Evolutionary conservation across 306 rosid species (phyloP).

Genomic region (Vicia sativa): DNA sequence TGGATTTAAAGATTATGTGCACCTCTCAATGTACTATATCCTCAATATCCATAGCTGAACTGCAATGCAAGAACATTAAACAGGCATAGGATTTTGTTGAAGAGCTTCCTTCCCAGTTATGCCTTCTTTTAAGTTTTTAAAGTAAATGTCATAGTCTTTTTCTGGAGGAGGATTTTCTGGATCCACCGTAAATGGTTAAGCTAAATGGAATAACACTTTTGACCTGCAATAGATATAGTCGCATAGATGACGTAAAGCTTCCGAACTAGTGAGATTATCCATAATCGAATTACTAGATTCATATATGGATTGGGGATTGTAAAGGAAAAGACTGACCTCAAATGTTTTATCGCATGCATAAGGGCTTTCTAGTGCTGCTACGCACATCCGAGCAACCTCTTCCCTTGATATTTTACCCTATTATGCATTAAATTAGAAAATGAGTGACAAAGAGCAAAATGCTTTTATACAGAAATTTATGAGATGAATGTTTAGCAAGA

Average conservation of each 20-base stretch:
- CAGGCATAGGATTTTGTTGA: slow-evolving; percentile 60
- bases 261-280: slow-evolving; percentile 28
- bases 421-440: slow-evolving; percentile 22
- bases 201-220: slow-evolving; percentile 87
- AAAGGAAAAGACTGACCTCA: slow-evolving; percentile 58
- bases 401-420: slow-evolving; percentile 95
- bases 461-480: background rate
- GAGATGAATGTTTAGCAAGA: slow-evolving; percentile 15
- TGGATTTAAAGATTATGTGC: slow-evolving; percentile 21
- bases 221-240: slow-evolving; percentile 55
- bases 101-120: slow-evolving; percentile 84
- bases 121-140: slow-evolving; percentile 72
- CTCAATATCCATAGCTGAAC: slow-evolving; percentile 31
- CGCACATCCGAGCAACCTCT: slow-evolving; percentile 80
- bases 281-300: slow-evolving; percentile 25
- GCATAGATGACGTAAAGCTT: slow-evolving; percentile 7
- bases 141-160: slow-evolving; percentile 72
- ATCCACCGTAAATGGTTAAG: slow-evolving; percentile 80
- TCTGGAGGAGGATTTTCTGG: slow-evolving; percentile 85
- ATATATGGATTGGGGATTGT: background rate
- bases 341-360: slow-evolving; percentile 77
- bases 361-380: slow-evolving; percentile 88
- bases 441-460: slow-evolving; percentile 3
- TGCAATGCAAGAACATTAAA: slow-evolving; percentile 41
- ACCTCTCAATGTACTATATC: slow-evolving; percentile 19